Base-by-base conservation (phyloP, 805 yeast genomes). In the Wickerhamomyces canadensis region DNA sequence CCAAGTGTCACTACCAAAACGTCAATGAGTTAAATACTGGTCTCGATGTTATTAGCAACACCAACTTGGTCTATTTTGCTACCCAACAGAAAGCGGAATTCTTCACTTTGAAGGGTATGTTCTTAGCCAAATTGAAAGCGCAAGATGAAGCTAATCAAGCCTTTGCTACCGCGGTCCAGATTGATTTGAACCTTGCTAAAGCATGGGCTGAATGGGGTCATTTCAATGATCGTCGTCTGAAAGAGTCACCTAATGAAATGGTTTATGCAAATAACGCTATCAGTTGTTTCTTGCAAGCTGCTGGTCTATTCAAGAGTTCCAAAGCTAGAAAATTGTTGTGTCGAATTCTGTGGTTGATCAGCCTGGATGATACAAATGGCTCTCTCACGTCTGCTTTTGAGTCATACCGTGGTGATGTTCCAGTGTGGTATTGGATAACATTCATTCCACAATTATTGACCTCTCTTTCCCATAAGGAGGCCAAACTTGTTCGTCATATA, bases 121-220 rank as follows among this genome's bases (percentile, higher is more conserved):
- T 94, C 55, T 72, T 91, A 51, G 94, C 95, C 16, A 91, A 88
- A 57, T 68, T 93, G 49, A 81, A 86, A 48, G 91, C 86, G 31
- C 79, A 80, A 46, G 98, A 91, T 42, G 97, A 91, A 52, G 98
- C 99, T 12, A 89, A 93, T 56, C 95, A 93, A 57, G 96, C 96
- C 0, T 93, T 93, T 66, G 96, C 98, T 2, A 86, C 97, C 3
- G 96, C 98, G 1, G 97, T 93, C 15, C 98, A 93, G 60, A 80
- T 93, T 40, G 98, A 94, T 54, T 72, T 91, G 49, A 87, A 89
- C 52, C 62, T 93, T 33, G 96, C 98, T 2, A 91, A 93, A 58
- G 98, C 98, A 0, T 93, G 99, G 99, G 98, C 97, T 4, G 97
- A 94, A 58, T 93, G 99, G 99, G 99, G 98, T 43, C 78, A 80